Evolutionary conservation across 768 basidiomycete genomes (phyloP).

Genomic region (Pisolithus tinctorius): DNA sequence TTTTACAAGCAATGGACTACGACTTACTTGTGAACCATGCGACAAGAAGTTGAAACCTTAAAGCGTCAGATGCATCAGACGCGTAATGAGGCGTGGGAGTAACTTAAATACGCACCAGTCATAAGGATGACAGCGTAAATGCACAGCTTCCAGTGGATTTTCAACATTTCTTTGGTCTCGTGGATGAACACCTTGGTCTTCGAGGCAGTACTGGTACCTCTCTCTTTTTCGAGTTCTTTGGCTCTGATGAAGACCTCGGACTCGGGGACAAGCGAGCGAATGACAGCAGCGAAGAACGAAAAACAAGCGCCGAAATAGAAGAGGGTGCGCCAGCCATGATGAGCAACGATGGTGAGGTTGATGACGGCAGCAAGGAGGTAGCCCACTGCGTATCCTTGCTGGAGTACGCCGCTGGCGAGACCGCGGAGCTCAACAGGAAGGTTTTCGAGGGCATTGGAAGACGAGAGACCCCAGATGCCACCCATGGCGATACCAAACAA

Average conservation of each 20-base stretch:
- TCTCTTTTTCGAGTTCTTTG: slow-evolving; percentile 43
- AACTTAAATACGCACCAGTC: slow-evolving; percentile 36
- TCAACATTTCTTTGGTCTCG: slow-evolving; percentile 73
- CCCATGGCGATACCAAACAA: slow-evolving; percentile 89
- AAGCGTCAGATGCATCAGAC: not conserved
- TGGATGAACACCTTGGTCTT: slow-evolving; percentile 69
- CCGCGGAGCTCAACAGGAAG: slow-evolving; percentile 85
- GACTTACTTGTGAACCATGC: slow-evolving; percentile 50
- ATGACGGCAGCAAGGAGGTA: slow-evolving; percentile 81
- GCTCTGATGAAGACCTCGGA: slow-evolving; percentile 67
- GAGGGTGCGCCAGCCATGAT: slow-evolving; percentile 59
- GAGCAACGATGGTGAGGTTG: slow-evolving; percentile 55
- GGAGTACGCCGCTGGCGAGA: slow-evolving; percentile 75
- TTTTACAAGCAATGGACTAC: not conserved
- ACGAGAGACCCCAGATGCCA: slow-evolving; percentile 81
- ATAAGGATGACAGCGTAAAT: slow-evolving; percentile 82
- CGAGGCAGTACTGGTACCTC: slow-evolving; percentile 28
- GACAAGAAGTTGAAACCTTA: slow-evolving; percentile 67
- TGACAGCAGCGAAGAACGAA: slow-evolving; percentile 56
- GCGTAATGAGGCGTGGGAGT: not conserved
- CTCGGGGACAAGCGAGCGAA: slow-evolving; percentile 72
- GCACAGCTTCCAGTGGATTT: slow-evolving; percentile 73
- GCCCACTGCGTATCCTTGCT: slow-evolving; percentile 85
- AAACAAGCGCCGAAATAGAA: slow-evolving; percentile 80
- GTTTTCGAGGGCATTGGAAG: slow-evolving; percentile 82